A percentile compares a stretch with the other conserved stretches of the same genome.
Evolutionary conservation across 2,329 filamentous ascomycete genomes (phyloP).

Genomic region (Thermothelomyces thermophilus): DNA sequence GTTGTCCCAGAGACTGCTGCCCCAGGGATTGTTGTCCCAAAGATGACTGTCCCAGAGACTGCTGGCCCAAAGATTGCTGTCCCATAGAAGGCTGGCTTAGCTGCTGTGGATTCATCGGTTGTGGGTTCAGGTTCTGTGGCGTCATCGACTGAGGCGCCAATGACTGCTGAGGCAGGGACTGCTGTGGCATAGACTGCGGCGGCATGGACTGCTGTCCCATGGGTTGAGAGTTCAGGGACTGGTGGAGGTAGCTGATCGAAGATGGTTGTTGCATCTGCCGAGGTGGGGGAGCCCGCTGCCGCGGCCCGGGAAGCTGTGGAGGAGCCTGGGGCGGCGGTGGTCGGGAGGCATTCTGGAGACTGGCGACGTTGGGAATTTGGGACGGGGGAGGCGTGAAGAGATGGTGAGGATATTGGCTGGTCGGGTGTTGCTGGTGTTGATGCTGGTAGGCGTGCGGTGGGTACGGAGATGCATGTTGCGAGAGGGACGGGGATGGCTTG

Average conservation of each 20-base stretch:
- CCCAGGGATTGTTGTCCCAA: constrained; percentile 24
- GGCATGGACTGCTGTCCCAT: constrained; percentile 25
- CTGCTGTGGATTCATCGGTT: constrained; percentile 2
- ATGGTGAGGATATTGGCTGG: constrained; percentile 46
- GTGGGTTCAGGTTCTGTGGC: constrained; percentile 14
- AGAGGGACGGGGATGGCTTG: constrained; percentile 48
- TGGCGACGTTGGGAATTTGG: constrained; percentile 42
- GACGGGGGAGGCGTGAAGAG: constrained; percentile 45
- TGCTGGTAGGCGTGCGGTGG: constrained; percentile 40
- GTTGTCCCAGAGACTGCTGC: constrained; percentile 18
- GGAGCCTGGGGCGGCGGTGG: constrained; percentile 41
- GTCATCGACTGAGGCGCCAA: constrained; percentile 18
- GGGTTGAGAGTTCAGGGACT: constrained; percentile 30
- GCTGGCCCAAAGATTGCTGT: constrained; percentile 5
- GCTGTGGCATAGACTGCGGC: constrained; percentile 20
- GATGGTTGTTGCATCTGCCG: constrained; percentile 40
- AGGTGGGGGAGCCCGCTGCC: constrained; percentile 39
- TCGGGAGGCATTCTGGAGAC: constrained; percentile 40
- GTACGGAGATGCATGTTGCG: constrained; percentile 50
- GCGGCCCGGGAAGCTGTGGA: constrained; percentile 40
- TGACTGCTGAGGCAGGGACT: constrained; percentile 17
- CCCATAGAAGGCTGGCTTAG: constrained; percentile 14
- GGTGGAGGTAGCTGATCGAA: constrained; percentile 30
- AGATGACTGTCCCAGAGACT: constrained; percentile 26
- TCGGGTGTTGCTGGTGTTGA: constrained; percentile 23